phyloP scores from a whole-genome alignment of 257 asterid genomes.

The Nicotiana tomentosiformis region DNA sequence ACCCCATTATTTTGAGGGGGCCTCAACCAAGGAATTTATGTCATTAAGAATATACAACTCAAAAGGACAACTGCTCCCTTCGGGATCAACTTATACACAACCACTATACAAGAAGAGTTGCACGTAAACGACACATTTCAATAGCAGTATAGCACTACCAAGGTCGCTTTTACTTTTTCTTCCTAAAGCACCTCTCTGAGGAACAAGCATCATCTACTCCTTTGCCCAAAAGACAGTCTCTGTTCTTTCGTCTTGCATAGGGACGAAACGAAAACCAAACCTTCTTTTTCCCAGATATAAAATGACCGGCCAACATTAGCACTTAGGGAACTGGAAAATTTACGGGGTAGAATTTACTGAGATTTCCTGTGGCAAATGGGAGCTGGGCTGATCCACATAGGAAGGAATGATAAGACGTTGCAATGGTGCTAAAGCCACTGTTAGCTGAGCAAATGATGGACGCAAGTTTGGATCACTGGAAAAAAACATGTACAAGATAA shows the following conservation, averaged over 20 bases:
- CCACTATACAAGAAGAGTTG: not conserved
- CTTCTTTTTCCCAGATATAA: not conserved
- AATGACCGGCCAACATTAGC: not conserved
- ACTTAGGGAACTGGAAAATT: conserved; percentile 1
- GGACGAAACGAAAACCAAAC: not conserved
- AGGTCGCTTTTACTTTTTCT: not conserved
- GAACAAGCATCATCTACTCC: not conserved
- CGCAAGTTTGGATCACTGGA: conserved; percentile 89
- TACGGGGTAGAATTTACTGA: conserved; percentile 61
- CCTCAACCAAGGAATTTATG: not conserved
- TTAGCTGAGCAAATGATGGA: conserved; percentile 85
- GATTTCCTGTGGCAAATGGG: conserved; percentile 48
- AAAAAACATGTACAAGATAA: conserved; percentile 9
- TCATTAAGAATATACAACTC: not conserved
- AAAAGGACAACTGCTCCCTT: not conserved
- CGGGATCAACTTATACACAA: not conserved
- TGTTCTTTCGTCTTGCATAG: not conserved
- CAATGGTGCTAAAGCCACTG: conserved; percentile 82
- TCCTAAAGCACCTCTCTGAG: not conserved
- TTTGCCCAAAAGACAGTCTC: conserved; percentile 7
- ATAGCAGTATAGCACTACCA: not conserved
- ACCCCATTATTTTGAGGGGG: not conserved
- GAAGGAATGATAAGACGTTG: conserved; percentile 74
- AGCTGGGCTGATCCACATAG: conserved; percentile 48
- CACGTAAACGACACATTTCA: not conserved